phyloP scores from a whole-genome alignment of 257 asterid genomes.

The Asclepias syriaca region DNA sequence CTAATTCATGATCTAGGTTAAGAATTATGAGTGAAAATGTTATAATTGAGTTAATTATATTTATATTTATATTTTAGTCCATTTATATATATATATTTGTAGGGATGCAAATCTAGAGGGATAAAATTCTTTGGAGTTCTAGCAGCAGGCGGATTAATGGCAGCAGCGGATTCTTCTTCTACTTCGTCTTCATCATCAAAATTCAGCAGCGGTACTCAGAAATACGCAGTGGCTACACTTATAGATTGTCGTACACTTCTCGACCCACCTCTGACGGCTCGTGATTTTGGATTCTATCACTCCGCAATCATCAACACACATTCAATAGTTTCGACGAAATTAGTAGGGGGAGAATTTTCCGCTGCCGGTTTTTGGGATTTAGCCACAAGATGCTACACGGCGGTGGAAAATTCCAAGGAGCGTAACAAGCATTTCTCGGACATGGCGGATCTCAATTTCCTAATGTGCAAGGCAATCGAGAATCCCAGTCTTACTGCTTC shows the following conservation, averaged over 20 bases:
- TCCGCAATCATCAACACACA: conserved; percentile 84
- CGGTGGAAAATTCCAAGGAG: conserved; percentile 54
- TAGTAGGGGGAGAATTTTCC: conserved; percentile 18
- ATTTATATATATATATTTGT: background rate
- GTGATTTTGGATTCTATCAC: conserved; percentile 71
- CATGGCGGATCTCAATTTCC: conserved; percentile 76
- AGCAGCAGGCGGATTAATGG: conserved; percentile 54
- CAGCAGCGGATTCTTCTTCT: conserved; percentile 28
- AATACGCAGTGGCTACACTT: conserved; percentile 58
- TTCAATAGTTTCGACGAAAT: conserved; percentile 20
- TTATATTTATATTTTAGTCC: too few relatives aligned
- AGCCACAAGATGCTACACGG: conserved; percentile 49
- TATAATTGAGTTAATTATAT: too few relatives aligned
- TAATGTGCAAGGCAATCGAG: conserved; percentile 88
- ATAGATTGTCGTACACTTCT: conserved; percentile 57
- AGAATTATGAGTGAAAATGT: too few relatives aligned
- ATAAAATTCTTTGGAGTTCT: conserved; percentile 58
- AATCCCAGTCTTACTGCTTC: conserved; percentile 81
- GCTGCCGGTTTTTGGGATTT: conserved; percentile 44
- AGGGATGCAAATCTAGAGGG: conserved; percentile 64
- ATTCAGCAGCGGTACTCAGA: conserved; percentile 20
- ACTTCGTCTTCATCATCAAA: background rate
- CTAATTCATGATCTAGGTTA: too few relatives aligned
- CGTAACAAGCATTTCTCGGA: conserved; percentile 73
- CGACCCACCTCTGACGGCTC: conserved; percentile 45